A percentile compares a stretch with the other conserved stretches of the same genome.
Evolutionary conservation across 73 alveolate genomes (phyloP).

Genomic region (Tetrahymena malaccensis): DNA sequence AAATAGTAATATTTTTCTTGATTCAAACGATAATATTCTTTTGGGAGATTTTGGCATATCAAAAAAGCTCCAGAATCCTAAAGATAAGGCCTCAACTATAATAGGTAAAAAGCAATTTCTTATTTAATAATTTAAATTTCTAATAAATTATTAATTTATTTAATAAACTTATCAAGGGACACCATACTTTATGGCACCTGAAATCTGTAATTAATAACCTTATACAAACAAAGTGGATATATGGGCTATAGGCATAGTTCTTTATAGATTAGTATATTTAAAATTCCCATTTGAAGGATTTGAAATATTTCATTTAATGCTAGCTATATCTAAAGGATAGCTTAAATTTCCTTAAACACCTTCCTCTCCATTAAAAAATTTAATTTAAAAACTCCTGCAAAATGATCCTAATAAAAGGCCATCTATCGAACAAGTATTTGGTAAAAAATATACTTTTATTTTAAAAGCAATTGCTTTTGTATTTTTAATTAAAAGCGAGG

Average conservation of each 20-base stretch:
- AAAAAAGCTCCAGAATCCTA: background rate
- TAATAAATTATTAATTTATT: background rate
- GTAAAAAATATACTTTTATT: background rate
- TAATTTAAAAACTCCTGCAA: background rate
- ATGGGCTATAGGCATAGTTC: conserved; percentile 9
- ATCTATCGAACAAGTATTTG: background rate
- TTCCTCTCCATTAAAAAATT: background rate
- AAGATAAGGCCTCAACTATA: background rate
- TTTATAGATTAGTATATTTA: background rate
- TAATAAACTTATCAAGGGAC: background rate
- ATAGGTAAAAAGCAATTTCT: background rate
- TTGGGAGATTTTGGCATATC: background rate
- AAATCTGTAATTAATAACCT: background rate
- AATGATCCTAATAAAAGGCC: background rate
- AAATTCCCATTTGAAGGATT: conserved; percentile 1
- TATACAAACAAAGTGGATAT: background rate
- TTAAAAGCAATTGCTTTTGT: background rate
- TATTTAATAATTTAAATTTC: background rate
- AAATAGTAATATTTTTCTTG: background rate
- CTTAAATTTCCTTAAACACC: background rate
- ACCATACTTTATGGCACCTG: conserved; percentile 9
- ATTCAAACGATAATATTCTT: background rate
- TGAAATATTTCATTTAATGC: background rate
- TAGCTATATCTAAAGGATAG: background rate
- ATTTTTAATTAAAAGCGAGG: background rate